Evolutionary conservation across 495 filamentous ascomycete genomes (phyloP), one percentile per base, ranked within the genome.

Genomic region (Astrocystis sublimbata): DNA sequence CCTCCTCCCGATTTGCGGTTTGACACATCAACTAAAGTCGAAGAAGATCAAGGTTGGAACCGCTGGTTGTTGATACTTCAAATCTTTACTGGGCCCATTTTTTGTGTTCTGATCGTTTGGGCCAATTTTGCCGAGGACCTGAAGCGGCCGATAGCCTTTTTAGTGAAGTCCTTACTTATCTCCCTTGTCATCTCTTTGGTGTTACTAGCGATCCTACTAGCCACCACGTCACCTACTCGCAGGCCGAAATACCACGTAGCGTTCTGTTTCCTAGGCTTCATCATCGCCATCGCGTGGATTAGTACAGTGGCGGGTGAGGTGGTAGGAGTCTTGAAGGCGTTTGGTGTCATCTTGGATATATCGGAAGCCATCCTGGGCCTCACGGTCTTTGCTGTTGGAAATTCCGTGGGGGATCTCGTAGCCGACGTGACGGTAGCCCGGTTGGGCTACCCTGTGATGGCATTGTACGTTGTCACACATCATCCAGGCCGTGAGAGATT

Each of bases 381-480:
- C 40, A 99, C 96, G 30, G 86, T 99, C 46, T 99, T 99, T 71
- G 96, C 96, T 1, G 92, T 98, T 13, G 94, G 96, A 12, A 99
- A 97, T 69, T 96, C 91, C 2, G 80, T 98, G 6, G 93, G 96
- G 10, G 96, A 99, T 68, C 79, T 99, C 1, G 92, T 99, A 4
- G 92, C 96, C 6, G 91, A 99, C 65, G 87, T 97, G 58, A 99
- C 96, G 0, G 89, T 99, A 36, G 96, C 96, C 9, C 80, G 90
- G 13, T 82, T 98, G 0, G 94, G 96, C 1, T 97, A 92, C 75
- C 96, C 96, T 0, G 92, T 98, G 42, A 99, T 99, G 96, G 96
- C 96, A 7, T 81, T 99, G 65, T 81, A 71, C 66, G 79, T 76
- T 47, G n/a, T 61, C 50, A 26, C 53, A 60, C 36, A 40, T 58